A percentile compares a stretch with the other conserved stretches of the same genome.
phyloP scores from a whole-genome alignment of 176 grass and related monocot genomes.

The Aegilops longissima region DNA sequence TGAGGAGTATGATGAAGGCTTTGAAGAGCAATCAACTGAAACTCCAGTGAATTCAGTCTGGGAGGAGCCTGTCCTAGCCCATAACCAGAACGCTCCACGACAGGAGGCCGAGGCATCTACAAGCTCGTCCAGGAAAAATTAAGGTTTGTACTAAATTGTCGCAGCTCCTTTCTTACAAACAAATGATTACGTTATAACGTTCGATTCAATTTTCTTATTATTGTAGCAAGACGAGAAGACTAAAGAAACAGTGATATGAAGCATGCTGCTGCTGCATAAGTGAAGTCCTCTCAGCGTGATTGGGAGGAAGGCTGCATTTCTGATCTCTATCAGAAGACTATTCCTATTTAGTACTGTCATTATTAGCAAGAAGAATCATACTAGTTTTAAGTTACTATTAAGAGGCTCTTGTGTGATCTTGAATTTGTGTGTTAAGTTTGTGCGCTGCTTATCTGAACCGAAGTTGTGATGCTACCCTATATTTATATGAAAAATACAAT shows the following conservation, averaged over 20 bases:
- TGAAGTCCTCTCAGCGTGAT: neutral
- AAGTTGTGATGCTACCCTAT: no score
- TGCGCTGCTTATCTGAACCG: no score
- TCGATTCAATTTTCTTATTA: neutral
- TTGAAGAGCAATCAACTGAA: constrained; percentile 43
- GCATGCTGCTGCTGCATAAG: neutral
- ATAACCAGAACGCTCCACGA: neutral
- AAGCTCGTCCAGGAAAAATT: constrained; percentile 21
- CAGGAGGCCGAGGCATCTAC: constrained; percentile 14
- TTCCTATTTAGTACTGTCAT: neutral
- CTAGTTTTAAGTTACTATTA: neutral
- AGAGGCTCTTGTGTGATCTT: neutral
- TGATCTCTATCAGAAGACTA: neutral
- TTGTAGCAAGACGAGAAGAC: neutral
- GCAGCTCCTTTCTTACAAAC: neutral
- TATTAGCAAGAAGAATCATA: no score
- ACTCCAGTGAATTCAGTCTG: constrained; percentile 25
- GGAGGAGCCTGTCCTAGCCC: constrained; percentile 36
- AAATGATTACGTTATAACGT: neutral
- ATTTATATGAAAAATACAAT: no score
- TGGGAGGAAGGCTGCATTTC: neutral
- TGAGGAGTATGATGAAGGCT: constrained; percentile 31
- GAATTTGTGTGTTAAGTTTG: neutral
- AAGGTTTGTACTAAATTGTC: neutral
- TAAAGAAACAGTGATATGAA: constrained; percentile 5